These are phyloP conservation scores for Diplotaxis tenuifolia DNA, from an alignment of 345 rosid species.

Conservation along the genomic window DNA sequence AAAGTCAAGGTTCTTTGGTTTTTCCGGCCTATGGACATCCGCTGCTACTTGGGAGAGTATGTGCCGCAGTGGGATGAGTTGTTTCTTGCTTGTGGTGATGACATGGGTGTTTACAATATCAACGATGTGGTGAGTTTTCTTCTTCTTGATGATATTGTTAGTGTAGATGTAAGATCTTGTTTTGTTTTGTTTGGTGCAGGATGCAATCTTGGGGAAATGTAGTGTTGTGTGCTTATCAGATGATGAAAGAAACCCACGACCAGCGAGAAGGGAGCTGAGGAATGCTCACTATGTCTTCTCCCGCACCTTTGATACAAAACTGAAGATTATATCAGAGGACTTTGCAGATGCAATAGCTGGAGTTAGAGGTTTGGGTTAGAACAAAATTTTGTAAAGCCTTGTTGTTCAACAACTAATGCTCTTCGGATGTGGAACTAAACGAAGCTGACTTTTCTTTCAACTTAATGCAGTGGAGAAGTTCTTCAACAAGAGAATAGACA, in stretches of 20 bases:
- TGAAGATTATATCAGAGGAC: constrained; percentile 20
- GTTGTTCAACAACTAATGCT: neutral
- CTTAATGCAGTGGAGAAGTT: constrained; percentile 40
- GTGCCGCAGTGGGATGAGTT: constrained; percentile 54
- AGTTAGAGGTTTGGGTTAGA: constrained; percentile 43
- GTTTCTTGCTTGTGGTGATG: constrained; percentile 62
- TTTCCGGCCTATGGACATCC: constrained; percentile 53
- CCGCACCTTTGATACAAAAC: constrained; percentile 49
- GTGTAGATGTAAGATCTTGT: neutral
- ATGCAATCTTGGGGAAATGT: constrained; percentile 47
- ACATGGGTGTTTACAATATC: constrained; percentile 40
- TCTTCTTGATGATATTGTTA: neutral
- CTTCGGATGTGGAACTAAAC: neutral
- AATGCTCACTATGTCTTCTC: constrained; percentile 46
- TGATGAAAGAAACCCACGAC: constrained; percentile 46
- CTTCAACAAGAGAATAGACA: constrained; percentile 42
- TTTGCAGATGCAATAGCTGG: constrained; percentile 46
- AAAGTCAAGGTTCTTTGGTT: constrained; percentile 55
- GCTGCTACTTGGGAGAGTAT: constrained; percentile 40
- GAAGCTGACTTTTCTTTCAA: constrained; percentile 1
- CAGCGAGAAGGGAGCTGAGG: constrained; percentile 37
- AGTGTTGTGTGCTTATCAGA: constrained; percentile 47
- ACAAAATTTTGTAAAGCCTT: neutral
- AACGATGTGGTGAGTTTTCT: constrained; percentile 43
- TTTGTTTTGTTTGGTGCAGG: constrained; percentile 35